phyloP scores from a whole-genome alignment of 495 filamentous ascomycete species.

The Bathelium albidoporum region DNA sequence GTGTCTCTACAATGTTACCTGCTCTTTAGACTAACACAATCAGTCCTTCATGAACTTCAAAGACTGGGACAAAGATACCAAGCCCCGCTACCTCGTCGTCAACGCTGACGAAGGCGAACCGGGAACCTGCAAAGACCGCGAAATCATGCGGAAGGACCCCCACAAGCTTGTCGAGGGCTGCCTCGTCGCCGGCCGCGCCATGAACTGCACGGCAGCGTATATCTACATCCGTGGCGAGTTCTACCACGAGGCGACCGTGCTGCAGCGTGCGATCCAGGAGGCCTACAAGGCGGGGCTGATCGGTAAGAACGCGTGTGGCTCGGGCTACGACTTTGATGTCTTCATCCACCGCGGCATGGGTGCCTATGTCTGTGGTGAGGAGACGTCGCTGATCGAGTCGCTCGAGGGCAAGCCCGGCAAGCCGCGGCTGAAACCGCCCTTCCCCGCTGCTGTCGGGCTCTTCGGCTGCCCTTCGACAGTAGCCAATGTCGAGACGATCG shows the following conservation, averaged over 20 bases:
- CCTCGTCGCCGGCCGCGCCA: conserved; percentile 87
- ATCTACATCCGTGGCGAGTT: conserved; percentile 99
- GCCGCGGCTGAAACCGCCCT: conserved; percentile 94
- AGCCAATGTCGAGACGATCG: conserved; percentile 94
- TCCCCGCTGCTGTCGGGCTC: conserved; percentile 91
- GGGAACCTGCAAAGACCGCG: conserved; percentile 97
- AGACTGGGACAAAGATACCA: conserved; percentile 96
- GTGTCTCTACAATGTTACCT: neutral
- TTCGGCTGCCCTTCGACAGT: conserved; percentile 98
- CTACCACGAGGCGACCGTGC: conserved; percentile 88
- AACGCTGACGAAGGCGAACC: conserved; percentile 99
- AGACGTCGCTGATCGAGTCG: conserved; percentile 95
- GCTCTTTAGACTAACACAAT: conserved; percentile 14
- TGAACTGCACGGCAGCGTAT: conserved; percentile 97
- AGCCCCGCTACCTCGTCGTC: conserved; percentile 92
- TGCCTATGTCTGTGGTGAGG: conserved; percentile 95
- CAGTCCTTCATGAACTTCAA: conserved; percentile 99
- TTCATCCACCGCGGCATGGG: conserved; percentile 95
- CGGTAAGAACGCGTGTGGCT: conserved; percentile 94
- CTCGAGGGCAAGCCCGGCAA: conserved; percentile 98
- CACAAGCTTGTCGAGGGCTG: conserved; percentile 98
- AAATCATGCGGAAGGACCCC: conserved; percentile 99
- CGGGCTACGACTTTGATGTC: conserved; percentile 95
- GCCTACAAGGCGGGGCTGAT: conserved; percentile 88
- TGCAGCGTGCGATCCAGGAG: conserved; percentile 93